Base-by-base conservation (phyloP, 345 rosid species). In the Kernera saxatilis region DNA sequence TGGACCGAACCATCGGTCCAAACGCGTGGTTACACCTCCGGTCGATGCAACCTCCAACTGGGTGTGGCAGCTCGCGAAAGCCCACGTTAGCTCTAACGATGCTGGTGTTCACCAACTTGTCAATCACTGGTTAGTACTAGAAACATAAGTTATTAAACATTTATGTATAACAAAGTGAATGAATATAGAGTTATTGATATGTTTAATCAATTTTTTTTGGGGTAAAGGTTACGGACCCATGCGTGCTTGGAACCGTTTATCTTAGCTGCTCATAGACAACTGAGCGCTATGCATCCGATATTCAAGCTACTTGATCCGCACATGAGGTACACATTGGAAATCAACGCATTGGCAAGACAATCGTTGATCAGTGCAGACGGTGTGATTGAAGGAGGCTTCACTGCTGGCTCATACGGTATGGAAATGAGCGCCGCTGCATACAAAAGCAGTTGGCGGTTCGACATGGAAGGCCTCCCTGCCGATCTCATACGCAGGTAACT, bases 401-500 rank as follows among this genome's bases (percentile, higher is more conserved):
- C 99, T 8, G 98, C 99, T 7, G 98, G 97, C 19, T 85, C 82
- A 13, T 88, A 86, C 61, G 80, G 88, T 54, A 83, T 87, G 94
- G 98, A 95, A 71, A 78, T 95, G 12, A 95, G 99, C 3, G 97
- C 99, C 0, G 82, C 94, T 0, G 96, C 97, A 0, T 92, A 95
- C 35, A 81, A 72, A 57, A 70, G 41, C 50, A 62, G 13, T 8
- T 95, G 99, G 99, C 87, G 96, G 30, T 95, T 95, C 10, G 98
- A 95, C 82, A 73, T 63, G 88, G 97, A 95, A 80, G 83, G 82
- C 78, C 97, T 95, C 30, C 99, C 96, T 8, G 90, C 96, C 0
- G 98, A 95, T 77, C 98, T 95, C 58, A 85, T 95, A 37, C 88
- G 96, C 67, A 95, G 98, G 98, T 91, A n/a, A n/a, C n/a, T n/a